Evolutionary conservation across 2,329 filamentous ascomycete genomes (phyloP).

Genomic region (Fusarium sp.): DNA sequence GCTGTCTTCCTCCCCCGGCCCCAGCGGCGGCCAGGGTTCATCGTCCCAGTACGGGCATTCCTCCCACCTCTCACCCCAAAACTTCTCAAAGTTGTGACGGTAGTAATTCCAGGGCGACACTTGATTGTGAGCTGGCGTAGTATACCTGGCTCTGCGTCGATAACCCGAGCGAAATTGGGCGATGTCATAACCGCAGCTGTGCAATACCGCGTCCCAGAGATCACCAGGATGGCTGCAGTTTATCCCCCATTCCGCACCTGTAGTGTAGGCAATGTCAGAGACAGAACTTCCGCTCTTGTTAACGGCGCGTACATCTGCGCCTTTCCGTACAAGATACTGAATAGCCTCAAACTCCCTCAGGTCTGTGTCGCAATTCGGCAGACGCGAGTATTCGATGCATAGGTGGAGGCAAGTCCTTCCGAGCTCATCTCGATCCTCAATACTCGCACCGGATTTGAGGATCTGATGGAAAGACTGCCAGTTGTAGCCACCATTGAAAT

Average conservation of each 20-base stretch:
- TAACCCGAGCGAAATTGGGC: not conserved
- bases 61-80: not conserved
- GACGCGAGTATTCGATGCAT: not conserved
- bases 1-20: not conserved
- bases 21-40: constrained; percentile 7
- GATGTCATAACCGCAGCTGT: constrained; percentile 6
- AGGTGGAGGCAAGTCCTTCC: constrained; percentile 12
- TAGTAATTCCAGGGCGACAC: rapidly evolving
- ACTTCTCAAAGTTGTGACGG: not conserved
- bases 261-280: not conserved
- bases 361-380: too few species aligned
- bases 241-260: rapidly evolving
- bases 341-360: not conserved
- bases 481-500: rapidly evolving
- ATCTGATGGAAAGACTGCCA: not conserved
- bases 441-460: not conserved
- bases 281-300: not conserved
- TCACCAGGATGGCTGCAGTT: not conserved
- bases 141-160: not conserved
- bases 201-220: constrained; percentile 18
- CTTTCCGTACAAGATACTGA: not conserved
- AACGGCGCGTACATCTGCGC: not conserved
- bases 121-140: rapidly evolving
- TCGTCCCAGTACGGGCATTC: constrained; percentile 16
- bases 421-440: not conserved